Base-by-base conservation (phyloP, 306 rosid genomes). In the Quercus gilva region DNA sequence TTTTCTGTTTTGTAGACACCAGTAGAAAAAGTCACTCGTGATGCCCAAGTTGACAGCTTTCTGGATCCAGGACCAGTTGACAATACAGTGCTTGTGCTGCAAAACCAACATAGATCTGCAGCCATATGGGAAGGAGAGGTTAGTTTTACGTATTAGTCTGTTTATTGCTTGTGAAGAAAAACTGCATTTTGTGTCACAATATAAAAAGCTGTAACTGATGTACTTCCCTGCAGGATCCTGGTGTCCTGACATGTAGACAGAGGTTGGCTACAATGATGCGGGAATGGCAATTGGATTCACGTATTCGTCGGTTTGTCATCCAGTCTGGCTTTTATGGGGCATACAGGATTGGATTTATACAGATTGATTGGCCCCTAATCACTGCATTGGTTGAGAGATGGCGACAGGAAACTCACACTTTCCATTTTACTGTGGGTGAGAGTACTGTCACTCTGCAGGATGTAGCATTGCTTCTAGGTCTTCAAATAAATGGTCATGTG, bases 321-420 rank as follows among this genome's bases (percentile, higher is more conserved):
- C 74, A 79, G 72, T 26, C 67, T 25, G 83, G 83, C 55, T 79
- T 79, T 41, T 79, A 73, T 51, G 77, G 73, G 37, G 69, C 64
- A 31, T 21, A 73, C 29, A 72, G 65, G 33, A 69, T 79, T 79
- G 78, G 78, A 20, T 61, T 73, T 56, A 60, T 79, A 61, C 77
- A 73, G 56, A 31, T 79, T 67, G 84, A 81, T 75, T 65, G 76
- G 76, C 84, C 84, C 33, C 57, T 81, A 28, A 75, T 81, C 43
- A 65, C 84, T 6, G 84, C 84, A 35, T 69, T 81, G 51, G 84
- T 69, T 28, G 84, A 81, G 76, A 69, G 84, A 37, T 81, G 84
- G 84, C 52, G 76, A 35, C 79, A 69, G 43, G 84, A 81, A 55
- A 81, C 84, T 10, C 75, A 81, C 64, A 81, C 80, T 56, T 81